Evolutionary conservation across 1,284 basidiomycete genomes (phyloP).

Genomic region (Ceratobasidium theobromae): DNA sequence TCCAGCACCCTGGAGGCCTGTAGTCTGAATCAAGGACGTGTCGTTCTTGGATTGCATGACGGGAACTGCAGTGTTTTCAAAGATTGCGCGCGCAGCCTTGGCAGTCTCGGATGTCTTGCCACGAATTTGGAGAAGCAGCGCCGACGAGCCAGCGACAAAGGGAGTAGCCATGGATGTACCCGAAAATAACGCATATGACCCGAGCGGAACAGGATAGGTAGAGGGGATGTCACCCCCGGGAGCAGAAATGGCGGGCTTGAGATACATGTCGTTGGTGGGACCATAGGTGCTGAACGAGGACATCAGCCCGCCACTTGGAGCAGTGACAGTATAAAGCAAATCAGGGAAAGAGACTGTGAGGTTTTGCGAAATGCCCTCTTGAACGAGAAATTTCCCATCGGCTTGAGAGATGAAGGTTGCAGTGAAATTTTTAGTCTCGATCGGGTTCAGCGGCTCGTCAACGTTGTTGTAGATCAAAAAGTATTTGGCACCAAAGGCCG

Average conservation of each 20-base stretch:
- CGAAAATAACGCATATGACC: constrained; percentile 48
- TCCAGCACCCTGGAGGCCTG: constrained; percentile 66
- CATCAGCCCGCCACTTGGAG: constrained; percentile 55
- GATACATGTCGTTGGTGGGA: constrained; percentile 60
- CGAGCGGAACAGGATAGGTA: constrained; percentile 52
- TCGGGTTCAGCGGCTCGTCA: constrained; percentile 19
- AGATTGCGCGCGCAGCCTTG: constrained; percentile 50
- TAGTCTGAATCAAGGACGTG: constrained; percentile 57
- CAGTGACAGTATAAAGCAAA: constrained; percentile 45
- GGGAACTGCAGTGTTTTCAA: constrained; percentile 60
- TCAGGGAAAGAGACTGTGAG: constrained; percentile 55
- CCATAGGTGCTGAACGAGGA: constrained; percentile 60
- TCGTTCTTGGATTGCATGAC: constrained; percentile 53
- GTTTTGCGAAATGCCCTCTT: constrained; percentile 46
- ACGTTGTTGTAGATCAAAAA: constrained; percentile 51
- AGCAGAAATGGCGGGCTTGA: constrained; percentile 59
- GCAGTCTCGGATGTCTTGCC: constrained; percentile 50
- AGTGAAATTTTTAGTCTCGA: constrained; percentile 26
- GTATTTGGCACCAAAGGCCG: constrained; percentile 53
- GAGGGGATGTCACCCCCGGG: constrained; percentile 67
- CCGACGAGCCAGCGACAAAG: constrained; percentile 63
- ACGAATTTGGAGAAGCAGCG: constrained; percentile 60
- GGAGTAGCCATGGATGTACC: constrained; percentile 51
- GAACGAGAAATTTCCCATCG: constrained; percentile 44
- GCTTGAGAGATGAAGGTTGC: constrained; percentile 34